Conservation (phyloP, 352 stramenopile genomes). For the Thalassiosira livingstoniorum region DNA sequence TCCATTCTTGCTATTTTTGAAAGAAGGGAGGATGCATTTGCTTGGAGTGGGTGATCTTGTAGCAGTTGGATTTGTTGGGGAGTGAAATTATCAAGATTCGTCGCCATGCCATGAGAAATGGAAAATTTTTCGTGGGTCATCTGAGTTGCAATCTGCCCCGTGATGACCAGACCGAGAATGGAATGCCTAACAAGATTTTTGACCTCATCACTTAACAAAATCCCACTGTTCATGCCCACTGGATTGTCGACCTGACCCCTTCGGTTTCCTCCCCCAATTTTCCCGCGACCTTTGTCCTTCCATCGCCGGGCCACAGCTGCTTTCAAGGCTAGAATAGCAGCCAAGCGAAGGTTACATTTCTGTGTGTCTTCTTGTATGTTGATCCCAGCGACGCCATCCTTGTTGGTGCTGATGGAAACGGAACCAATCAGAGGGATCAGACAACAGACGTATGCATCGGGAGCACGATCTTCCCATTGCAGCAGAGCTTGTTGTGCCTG, state of each 20-base stretch:
- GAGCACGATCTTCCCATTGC: slow-evolving; percentile 27
- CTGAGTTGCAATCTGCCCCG: slow-evolving; percentile 6
- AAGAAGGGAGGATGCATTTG: slow-evolving; percentile 43
- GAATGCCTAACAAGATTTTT: slow-evolving; percentile 31
- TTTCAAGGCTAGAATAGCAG: slow-evolving; percentile 48
- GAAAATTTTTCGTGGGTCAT: too few species aligned
- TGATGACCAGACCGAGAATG: slow-evolving; percentile 42
- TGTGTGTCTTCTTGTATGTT: background rate
- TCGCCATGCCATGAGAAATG: background rate
- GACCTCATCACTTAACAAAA: slow-evolving; percentile 46
- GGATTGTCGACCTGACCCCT: background rate
- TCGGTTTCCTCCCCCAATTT: background rate
- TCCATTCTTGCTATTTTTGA: slow-evolving; percentile 48
- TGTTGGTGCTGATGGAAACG: background rate
- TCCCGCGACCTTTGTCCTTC: slow-evolving; percentile 50
- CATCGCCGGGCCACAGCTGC: slow-evolving; percentile 40
- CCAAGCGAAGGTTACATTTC: slow-evolving; percentile 26
- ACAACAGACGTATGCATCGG: slow-evolving; percentile 40
- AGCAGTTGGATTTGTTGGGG: slow-evolving; percentile 20
- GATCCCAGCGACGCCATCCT: background rate
- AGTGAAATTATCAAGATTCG: slow-evolving; percentile 22
- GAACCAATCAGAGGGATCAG: slow-evolving; percentile 29
- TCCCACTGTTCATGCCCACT: slow-evolving; percentile 16
- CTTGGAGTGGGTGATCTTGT: slow-evolving; percentile 41
- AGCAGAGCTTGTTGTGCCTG: slow-evolving; percentile 49